Percentiles rank a stretch among this genome's conserved stretches.
These are phyloP conservation scores for Ceratobasidium sp. DNA, from an alignment of 1,284 basidiomycete species.

Conservation along the genomic window DNA sequence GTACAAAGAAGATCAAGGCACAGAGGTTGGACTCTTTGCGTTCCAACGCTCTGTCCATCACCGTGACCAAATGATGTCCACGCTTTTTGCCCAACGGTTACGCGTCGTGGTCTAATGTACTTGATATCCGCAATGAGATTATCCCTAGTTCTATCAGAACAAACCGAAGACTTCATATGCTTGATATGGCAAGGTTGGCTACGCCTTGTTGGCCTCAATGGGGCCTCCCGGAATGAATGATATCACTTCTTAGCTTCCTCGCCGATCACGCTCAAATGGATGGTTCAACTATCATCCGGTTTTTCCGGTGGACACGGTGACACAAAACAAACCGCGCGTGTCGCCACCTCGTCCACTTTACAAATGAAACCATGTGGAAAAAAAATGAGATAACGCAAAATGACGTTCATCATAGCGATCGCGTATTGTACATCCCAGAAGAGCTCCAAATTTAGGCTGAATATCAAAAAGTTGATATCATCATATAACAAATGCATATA, in stretches of 20 bases:
- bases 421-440: no score
- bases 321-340: no score
- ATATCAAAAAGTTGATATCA: no score
- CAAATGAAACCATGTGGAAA: no score
- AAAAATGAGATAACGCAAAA: no score
- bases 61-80: not conserved
- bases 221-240: conserved; percentile 2
- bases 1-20: conserved; percentile 22
- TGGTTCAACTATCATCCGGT: not conserved
- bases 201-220: conserved; percentile 9
- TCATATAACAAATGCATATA: no score
- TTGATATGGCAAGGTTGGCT: conserved; percentile 14
- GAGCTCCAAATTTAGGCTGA: no score
- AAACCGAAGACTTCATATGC: not conserved
- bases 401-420: no score
- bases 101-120: not conserved
- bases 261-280: not conserved
- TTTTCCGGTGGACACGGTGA: not conserved
- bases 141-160: conserved; percentile 4
- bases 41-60: conserved; percentile 6
- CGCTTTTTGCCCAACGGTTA: no score
- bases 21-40: conserved; percentile 10
- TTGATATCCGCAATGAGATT: not conserved
- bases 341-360: no score
- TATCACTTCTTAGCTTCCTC: not conserved